phyloP scores from a whole-genome alignment of 108 stramenopile species.

The Conticribra guillardii region DNA sequence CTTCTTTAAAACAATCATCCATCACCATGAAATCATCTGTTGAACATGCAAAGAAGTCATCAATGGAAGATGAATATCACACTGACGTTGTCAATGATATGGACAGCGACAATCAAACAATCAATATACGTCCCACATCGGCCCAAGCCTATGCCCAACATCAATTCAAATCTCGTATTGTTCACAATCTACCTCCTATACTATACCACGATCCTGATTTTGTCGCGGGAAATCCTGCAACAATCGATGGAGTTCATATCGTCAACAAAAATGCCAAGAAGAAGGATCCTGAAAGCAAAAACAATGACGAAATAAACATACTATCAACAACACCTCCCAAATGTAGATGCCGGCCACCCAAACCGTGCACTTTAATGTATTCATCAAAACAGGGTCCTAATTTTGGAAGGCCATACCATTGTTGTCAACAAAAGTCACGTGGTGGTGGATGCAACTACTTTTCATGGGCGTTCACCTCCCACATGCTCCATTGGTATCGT shows the following conservation, averaged over 20 bases:
- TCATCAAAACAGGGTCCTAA: conserved; percentile 41
- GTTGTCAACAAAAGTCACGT: conserved; percentile 12
- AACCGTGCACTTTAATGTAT: conserved; percentile 39
- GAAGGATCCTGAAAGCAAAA: background rate
- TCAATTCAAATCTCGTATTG: conserved; percentile 39
- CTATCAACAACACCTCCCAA: conserved; percentile 37
- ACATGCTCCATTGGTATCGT: conserved; percentile 67
- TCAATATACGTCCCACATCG: conserved; percentile 18
- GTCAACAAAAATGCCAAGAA: conserved; percentile 8
- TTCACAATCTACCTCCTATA: conserved; percentile 43
- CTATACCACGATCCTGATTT: conserved; percentile 57
- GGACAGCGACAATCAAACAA: conserved; percentile 12
- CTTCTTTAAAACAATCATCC: conserved; percentile 17
- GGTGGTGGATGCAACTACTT: conserved; percentile 38
- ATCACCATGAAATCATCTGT: conserved; percentile 2
- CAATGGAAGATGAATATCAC: background rate
- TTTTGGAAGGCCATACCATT: conserved; percentile 37
- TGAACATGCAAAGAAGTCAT: conserved; percentile 8
- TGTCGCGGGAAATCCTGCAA: conserved; percentile 38
- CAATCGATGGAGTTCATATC: conserved; percentile 43
- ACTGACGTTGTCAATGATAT: background rate
- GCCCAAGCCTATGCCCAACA: conserved; percentile 32
- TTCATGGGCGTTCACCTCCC: conserved; percentile 52
- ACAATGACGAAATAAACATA: conserved; percentile 6
- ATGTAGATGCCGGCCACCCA: conserved; percentile 49